Evolutionary conservation across 306 rosid species (phyloP).

Genomic region (Quillaja saponaria): DNA sequence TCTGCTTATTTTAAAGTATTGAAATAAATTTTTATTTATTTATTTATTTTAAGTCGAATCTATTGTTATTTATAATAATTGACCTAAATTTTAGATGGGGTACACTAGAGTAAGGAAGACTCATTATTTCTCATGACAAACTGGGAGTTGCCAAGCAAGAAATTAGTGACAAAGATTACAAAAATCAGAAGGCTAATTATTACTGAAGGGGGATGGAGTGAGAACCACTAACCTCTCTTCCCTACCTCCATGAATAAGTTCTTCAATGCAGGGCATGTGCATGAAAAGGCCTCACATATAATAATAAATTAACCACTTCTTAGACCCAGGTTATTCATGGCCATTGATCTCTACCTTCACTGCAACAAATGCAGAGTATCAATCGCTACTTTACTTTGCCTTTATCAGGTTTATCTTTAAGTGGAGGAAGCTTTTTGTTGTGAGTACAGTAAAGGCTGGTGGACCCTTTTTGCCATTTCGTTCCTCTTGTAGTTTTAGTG

Average conservation of each 20-base stretch:
- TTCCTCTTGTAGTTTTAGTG: not conserved
- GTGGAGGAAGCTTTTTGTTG: slow-evolving; percentile 22
- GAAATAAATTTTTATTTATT: too few relatives aligned
- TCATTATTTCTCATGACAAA: not conserved
- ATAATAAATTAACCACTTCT: slow-evolving; percentile 18
- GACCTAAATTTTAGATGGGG: too few relatives aligned
- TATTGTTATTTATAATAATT: too few relatives aligned
- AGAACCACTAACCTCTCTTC: slow-evolving; percentile 26
- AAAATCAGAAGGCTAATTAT: slow-evolving; percentile 11
- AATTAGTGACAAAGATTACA: not conserved
- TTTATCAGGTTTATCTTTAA: slow-evolving; percentile 27
- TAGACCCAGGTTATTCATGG: not conserved
- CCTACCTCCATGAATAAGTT: slow-evolving; percentile 25
- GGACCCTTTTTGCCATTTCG: slow-evolving; percentile 23
- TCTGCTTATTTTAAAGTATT: too few relatives aligned
- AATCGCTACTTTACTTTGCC: slow-evolving; percentile 23
- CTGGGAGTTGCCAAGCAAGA: not conserved
- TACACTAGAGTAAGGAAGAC: not conserved
- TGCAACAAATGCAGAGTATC: slow-evolving; percentile 2
- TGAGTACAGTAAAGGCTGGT: slow-evolving; percentile 25
- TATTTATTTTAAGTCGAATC: too few relatives aligned
- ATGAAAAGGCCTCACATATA: slow-evolving; percentile 25
- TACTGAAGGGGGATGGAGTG: slow-evolving; percentile 16
- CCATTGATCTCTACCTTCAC: slow-evolving; percentile 21
- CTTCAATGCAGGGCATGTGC: slow-evolving; percentile 60